Conservation (phyloP, 2,329 filamentous ascomycete genomes). For the Penicillium palitans region DNA sequence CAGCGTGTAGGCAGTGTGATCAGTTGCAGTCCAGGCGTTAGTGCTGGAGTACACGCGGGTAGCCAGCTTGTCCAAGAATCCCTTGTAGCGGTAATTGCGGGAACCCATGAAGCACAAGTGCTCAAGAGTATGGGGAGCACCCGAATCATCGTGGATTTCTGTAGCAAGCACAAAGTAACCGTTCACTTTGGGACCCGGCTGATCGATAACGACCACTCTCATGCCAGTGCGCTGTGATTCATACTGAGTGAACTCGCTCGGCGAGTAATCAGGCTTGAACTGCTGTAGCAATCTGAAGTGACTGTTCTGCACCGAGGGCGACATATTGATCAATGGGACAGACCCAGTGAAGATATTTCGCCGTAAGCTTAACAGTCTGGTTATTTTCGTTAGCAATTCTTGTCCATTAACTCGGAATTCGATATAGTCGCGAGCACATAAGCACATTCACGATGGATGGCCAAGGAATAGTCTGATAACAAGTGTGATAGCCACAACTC, state of each 20-base stretch:
- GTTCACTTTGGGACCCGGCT: slow-evolving; percentile 89
- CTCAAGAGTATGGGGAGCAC: slow-evolving; percentile 83
- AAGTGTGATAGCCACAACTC: background rate
- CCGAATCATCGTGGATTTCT: slow-evolving; percentile 96
- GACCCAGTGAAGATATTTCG: slow-evolving; percentile 23
- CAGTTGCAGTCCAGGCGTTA: slow-evolving; percentile 95
- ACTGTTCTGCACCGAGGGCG: slow-evolving; percentile 49
- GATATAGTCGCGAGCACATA: background rate
- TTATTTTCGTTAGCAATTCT: slow-evolving; percentile 19
- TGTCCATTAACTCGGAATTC: background rate
- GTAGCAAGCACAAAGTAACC: slow-evolving; percentile 95
- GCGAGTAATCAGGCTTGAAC: slow-evolving; percentile 88
- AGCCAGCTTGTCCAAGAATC: slow-evolving; percentile 88
- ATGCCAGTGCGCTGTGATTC: slow-evolving; percentile 92
- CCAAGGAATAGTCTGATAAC: slow-evolving; percentile 1
- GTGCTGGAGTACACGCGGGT: slow-evolving; percentile 90
- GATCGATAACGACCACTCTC: slow-evolving; percentile 88
- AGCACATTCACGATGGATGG: background rate
- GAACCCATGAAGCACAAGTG: slow-evolving; percentile 88
- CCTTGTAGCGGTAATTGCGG: slow-evolving; percentile 90
- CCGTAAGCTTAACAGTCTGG: slow-evolving; percentile 25
- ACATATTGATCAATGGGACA: slow-evolving; percentile 52
- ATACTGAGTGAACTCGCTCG: slow-evolving; percentile 88
- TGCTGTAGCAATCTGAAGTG: slow-evolving; percentile 82
- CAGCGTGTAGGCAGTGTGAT: slow-evolving; percentile 94